phyloP scores from a whole-genome alignment of 495 filamentous ascomycete species.

The Daldinia loculata region DNA sequence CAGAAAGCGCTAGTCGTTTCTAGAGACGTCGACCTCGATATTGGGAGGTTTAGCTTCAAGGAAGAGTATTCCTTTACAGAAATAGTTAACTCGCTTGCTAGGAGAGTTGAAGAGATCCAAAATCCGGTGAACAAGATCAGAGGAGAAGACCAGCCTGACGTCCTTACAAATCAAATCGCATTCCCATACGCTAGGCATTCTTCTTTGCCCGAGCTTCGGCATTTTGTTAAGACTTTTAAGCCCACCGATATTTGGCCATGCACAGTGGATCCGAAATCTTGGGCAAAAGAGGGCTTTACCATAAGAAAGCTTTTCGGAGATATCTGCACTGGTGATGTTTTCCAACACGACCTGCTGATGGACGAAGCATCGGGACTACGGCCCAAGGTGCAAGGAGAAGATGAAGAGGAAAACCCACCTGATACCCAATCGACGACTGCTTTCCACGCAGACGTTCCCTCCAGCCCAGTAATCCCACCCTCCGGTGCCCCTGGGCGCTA shows the following conservation, averaged over 20 bases:
- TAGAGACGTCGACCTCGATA: conserved; percentile 48
- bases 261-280: conserved; percentile 71
- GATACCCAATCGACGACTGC: conserved; percentile 1
- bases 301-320: conserved; percentile 76
- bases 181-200: conserved; percentile 95
- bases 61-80: conserved; percentile 39
- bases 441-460: too few species aligned
- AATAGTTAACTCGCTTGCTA: conserved; percentile 44
- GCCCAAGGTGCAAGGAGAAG: background rate
- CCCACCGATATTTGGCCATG: conserved; percentile 86
- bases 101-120: conserved; percentile 38
- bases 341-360: conserved; percentile 75
- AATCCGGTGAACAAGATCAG: conserved; percentile 15
- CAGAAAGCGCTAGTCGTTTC: conserved; percentile 36
- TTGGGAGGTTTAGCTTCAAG: conserved; percentile 37
- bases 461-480: background rate
- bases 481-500: background rate
- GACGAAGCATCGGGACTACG: background rate
- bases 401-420: background rate
- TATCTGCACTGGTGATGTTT: conserved; percentile 66
- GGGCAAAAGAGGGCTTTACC: conserved; percentile 66
- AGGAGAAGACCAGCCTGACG: background rate
- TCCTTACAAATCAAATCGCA: conserved; percentile 55
- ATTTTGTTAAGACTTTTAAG: conserved; percentile 71
- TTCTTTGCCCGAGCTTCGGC: conserved; percentile 80